Conservation (phyloP, 2,329 filamentous ascomycete genomes). For the Grosmannia huntii region DNA sequence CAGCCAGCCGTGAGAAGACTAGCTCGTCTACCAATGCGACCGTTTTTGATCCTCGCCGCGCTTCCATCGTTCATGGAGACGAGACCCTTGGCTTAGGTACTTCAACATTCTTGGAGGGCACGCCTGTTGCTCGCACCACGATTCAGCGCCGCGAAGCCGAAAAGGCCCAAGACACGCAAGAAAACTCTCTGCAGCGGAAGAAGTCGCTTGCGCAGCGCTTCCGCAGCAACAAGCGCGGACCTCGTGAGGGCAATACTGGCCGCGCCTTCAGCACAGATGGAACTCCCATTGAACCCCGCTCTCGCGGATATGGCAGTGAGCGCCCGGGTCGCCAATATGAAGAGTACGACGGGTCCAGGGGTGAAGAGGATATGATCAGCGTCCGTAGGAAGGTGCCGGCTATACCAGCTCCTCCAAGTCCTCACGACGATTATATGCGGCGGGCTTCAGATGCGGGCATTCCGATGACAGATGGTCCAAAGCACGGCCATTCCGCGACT, state of each 20-base stretch:
- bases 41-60: slow-evolving; percentile 57
- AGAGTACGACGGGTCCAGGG: slow-evolving; percentile 55
- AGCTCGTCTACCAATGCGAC: slow-evolving; percentile 20
- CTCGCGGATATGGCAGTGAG: slow-evolving; percentile 22
- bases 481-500: neutral
- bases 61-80: slow-evolving; percentile 69
- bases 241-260: slow-evolving; percentile 43
- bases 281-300: slow-evolving; percentile 15
- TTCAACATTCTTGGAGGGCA: slow-evolving; percentile 89
- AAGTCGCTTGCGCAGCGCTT: slow-evolving; percentile 91
- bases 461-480: slow-evolving; percentile 6
- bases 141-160: slow-evolving; percentile 66
- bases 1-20: slow-evolving; percentile 15
- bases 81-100: slow-evolving; percentile 78
- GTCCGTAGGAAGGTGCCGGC: slow-evolving; percentile 21
- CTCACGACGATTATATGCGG: slow-evolving; percentile 48
- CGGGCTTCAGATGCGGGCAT: slow-evolving; percentile 45
- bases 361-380: slow-evolving; percentile 37
- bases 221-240: slow-evolving; percentile 66
- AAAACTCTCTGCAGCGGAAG: slow-evolving; percentile 64
- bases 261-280: slow-evolving; percentile 9
- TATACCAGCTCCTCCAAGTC: slow-evolving; percentile 39
- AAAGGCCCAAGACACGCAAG: slow-evolving; percentile 40
- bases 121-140: slow-evolving; percentile 69
- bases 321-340: slow-evolving; percentile 57